Evolutionary conservation across 768 basidiomycete genomes (phyloP).

Genomic region (Postia placenta): DNA sequence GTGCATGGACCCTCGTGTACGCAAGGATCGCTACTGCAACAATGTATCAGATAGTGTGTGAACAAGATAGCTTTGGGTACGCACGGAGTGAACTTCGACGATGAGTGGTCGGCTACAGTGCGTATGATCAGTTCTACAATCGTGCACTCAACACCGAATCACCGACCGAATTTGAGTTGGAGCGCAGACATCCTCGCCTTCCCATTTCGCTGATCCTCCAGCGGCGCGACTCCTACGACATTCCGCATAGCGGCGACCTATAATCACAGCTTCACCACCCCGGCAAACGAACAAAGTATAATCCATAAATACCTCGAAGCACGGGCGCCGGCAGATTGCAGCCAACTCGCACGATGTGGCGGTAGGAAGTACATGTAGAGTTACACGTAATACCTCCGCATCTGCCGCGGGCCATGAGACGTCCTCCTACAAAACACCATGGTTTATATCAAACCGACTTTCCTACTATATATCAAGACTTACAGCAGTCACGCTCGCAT

Average conservation of each 20-base stretch:
- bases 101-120: no score
- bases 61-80: no score
- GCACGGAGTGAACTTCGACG: no score
- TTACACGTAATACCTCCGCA: conserved; percentile 29
- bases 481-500: no score
- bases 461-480: background rate
- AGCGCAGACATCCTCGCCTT: background rate
- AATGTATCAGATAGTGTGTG: no score
- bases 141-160: no score
- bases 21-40: conserved; percentile 42
- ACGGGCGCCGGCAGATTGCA: conserved; percentile 49
- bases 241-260: background rate
- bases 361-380: conserved; percentile 40
- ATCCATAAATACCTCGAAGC: conserved; percentile 41
- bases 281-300: background rate
- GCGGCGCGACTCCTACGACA: background rate
- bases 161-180: background rate
- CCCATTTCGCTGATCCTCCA: background rate
- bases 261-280: background rate
- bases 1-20: conserved; percentile 52
- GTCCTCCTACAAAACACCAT: conserved; percentile 4
- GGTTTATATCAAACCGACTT: background rate
- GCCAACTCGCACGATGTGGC: conserved; percentile 49
- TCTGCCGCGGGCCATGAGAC: conserved; percentile 20
- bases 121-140: no score